phyloP scores from a whole-genome alignment of 805 yeast species.

The Millerozyma acaciae region DNA sequence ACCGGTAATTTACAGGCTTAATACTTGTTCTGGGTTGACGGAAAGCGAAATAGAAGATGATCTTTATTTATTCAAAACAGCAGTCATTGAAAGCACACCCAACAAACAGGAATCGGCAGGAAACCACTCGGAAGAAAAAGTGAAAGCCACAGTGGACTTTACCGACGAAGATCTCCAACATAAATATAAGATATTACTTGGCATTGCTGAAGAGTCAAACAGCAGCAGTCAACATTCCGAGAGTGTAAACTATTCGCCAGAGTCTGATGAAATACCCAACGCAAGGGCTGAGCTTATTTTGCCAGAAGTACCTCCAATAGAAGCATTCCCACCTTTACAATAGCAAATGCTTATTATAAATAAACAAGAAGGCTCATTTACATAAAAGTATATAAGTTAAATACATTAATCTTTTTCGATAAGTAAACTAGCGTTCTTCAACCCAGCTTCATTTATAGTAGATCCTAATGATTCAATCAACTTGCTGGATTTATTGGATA shows the following conservation, averaged over 20 bases:
- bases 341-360: no score
- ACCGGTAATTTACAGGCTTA: constrained; percentile 6
- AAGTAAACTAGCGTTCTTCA: constrained; percentile 76
- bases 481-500: constrained; percentile 40
- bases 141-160: constrained; percentile 4
- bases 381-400: constrained; percentile 5
- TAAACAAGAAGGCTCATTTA: neutral
- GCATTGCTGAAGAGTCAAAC: neutral
- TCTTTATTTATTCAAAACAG: constrained; percentile 14
- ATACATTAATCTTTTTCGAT: constrained; percentile 45
- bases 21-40: constrained; percentile 17
- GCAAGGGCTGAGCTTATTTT: no score
- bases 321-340: constrained; percentile 16
- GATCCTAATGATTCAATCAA: constrained; percentile 54
- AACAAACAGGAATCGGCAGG: constrained; percentile 4
- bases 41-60: constrained; percentile 25
- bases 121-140: constrained; percentile 8
- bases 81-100: constrained; percentile 5
- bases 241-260: no score
- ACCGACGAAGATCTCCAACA: constrained; percentile 8
- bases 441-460: constrained; percentile 69
- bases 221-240: constrained; percentile 1
- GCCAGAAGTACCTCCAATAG: constrained; percentile 22
- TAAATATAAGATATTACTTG: constrained; percentile 11
- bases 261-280: no score